A percentile compares a stretch with the other conserved stretches of the same genome.
These are phyloP conservation scores for Ganoderma lucidum DNA, from an alignment of 1,284 basidiomycete species.

Conservation along the genomic window DNA sequence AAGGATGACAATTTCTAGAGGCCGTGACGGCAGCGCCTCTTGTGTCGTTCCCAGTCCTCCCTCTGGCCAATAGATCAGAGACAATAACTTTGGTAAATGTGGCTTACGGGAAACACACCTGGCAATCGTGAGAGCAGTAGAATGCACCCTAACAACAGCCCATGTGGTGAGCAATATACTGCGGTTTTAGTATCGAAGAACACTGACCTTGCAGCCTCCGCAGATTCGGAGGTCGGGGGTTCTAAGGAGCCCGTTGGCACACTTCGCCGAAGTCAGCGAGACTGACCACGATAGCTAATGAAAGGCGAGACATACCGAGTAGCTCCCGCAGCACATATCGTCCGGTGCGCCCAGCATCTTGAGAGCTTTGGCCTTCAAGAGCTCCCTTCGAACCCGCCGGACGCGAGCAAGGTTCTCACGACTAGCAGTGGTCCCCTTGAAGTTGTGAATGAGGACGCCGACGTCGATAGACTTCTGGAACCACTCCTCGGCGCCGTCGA, in stretches of 20 bases:
- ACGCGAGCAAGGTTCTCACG: slow-evolving; percentile 45
- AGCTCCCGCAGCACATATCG: slow-evolving; percentile 42
- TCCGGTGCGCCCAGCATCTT: slow-evolving; percentile 35
- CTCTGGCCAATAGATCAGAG: slow-evolving; percentile 20
- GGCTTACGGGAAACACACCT: slow-evolving; percentile 22
- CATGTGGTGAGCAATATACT: neutral
- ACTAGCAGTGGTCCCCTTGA: slow-evolving; percentile 43
- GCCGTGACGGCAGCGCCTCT: slow-evolving; percentile 20
- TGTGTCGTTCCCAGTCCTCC: slow-evolving; percentile 34
- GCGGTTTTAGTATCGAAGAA: neutral
- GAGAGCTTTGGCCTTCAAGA: slow-evolving; percentile 39
- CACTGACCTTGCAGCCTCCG: slow-evolving; percentile 27
- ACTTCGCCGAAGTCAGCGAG: slow-evolving; percentile 4
- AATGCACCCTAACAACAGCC: slow-evolving; percentile 30
- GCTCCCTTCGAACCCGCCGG: slow-evolving; percentile 40
- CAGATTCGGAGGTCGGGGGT: slow-evolving; percentile 22
- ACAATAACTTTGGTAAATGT: neutral
- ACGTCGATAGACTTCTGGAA: slow-evolving; percentile 39
- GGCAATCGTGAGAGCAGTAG: slow-evolving; percentile 37
- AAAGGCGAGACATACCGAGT: slow-evolving; percentile 21
- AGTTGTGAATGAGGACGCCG: slow-evolving; percentile 32
- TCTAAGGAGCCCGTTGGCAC: slow-evolving; percentile 23
- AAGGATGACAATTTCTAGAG: neutral
- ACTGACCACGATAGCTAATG: too few species aligned
- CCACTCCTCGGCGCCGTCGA: slow-evolving; percentile 45